Conservation (phyloP, 139 green algal genomes). For the Chlorella sp. region DNA sequence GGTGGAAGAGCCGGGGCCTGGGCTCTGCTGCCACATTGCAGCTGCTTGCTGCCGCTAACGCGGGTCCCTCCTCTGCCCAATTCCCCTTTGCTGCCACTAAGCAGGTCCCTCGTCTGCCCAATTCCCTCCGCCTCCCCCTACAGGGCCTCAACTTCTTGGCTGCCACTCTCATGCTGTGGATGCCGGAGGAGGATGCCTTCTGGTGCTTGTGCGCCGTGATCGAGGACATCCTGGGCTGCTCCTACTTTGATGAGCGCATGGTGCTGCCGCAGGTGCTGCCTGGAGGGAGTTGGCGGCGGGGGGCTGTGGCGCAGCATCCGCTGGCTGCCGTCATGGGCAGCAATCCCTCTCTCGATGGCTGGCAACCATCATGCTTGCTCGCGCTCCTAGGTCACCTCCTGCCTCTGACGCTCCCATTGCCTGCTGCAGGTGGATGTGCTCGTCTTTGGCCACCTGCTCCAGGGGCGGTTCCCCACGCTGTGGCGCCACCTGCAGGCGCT, state of each 20-base stretch:
- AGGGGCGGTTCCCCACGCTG: slow-evolving; percentile 66
- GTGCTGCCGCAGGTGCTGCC: slow-evolving; percentile 74
- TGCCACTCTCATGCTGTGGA: slow-evolving; percentile 83
- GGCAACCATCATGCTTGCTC: too few relatives aligned
- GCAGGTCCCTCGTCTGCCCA: too few relatives aligned
- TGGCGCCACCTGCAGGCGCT: slow-evolving; percentile 63
- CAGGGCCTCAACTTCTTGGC: slow-evolving; percentile 93
- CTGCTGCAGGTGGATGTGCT: slow-evolving; percentile 77
- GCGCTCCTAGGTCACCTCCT: not conserved
- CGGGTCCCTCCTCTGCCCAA: too few relatives aligned
- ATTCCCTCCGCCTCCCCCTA: too few relatives aligned
- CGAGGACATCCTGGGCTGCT: slow-evolving; percentile 77
- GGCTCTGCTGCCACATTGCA: too few relatives aligned
- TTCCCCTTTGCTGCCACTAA: too few relatives aligned
- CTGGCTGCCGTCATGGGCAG: too few relatives aligned
- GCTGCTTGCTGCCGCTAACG: too few relatives aligned
- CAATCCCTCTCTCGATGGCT: too few relatives aligned
- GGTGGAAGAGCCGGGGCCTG: too few relatives aligned
- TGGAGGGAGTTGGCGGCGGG: too few relatives aligned
- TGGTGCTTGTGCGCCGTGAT: slow-evolving; percentile 80
- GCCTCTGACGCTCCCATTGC: not conserved
- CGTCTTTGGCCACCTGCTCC: slow-evolving; percentile 71
- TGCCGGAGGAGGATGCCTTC: slow-evolving; percentile 92
- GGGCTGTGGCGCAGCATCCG: too few relatives aligned
- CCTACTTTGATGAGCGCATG: slow-evolving; percentile 86